Conservation (phyloP, 176 grass and related monocot genomes). For the Stipa capillata region DNA sequence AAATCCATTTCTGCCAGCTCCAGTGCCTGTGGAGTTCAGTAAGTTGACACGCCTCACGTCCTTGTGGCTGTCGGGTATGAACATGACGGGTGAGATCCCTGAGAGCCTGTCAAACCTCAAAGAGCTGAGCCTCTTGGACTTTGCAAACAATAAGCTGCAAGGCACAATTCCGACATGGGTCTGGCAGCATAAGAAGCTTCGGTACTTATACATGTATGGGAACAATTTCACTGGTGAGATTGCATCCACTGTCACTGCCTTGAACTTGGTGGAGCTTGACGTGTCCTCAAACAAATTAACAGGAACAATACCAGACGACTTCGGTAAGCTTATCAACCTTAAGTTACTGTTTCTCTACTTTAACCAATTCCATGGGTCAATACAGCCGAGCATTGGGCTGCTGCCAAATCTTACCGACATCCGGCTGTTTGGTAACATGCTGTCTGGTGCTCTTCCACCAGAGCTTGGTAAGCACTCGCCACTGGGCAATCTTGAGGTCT, state of each 20-base stretch:
- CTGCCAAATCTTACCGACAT: conserved; percentile 17
- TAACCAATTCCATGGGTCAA: conserved; percentile 35
- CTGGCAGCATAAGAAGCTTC: conserved; percentile 38
- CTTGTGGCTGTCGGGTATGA: conserved; percentile 21
- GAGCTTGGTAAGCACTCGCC: conserved; percentile 62
- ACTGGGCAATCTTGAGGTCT: conserved; percentile 33
- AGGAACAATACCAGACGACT: conserved; percentile 25
- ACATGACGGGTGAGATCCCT: conserved; percentile 35
- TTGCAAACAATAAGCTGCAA: conserved; percentile 5
- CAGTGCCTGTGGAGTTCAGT: conserved; percentile 31
- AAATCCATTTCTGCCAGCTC: conserved; percentile 28
- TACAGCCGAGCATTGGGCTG: conserved; percentile 30
- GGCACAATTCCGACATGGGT: conserved; percentile 40
- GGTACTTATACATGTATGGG: background rate
- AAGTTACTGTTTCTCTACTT: conserved; percentile 20
- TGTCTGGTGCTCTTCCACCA: conserved; percentile 37
- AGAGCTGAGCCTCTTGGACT: background rate
- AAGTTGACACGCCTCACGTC: conserved; percentile 19
- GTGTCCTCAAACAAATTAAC: conserved; percentile 35
- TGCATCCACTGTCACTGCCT: background rate
- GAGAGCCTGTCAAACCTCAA: conserved; percentile 12
- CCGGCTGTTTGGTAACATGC: conserved; percentile 35
- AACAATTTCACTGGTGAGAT: conserved; percentile 31
- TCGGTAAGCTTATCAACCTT: conserved; percentile 34
- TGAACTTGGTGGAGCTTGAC: conserved; percentile 33